Base-by-base conservation (phyloP, 345 rosid genomes). In the Geranium brycei region DNA sequence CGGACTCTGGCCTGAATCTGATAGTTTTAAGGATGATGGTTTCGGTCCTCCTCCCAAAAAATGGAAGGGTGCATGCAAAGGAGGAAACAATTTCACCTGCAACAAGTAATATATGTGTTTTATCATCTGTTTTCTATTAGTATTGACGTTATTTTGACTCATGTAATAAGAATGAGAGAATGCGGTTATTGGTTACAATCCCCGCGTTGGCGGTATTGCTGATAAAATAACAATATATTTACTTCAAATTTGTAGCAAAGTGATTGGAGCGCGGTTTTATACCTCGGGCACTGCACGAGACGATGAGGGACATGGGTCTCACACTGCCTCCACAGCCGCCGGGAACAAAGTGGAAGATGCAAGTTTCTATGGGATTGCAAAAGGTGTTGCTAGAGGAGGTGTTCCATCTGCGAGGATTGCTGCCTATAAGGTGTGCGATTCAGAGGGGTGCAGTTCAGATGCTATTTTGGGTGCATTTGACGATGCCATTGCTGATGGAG, bases 311-410 rank as follows among this genome's bases (percentile, higher is more conserved):
- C 91, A 88, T 57, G 90, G 91, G 57, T 59, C 76, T 13, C 96
- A 86, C 66, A 77, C 87, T 3, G 87, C 96, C 2, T 85, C 89
- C 14, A 88, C 74, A 2, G 91, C 87, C 0, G 89, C 87, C 0
- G 96, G 96, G 31, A 82, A 71, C 67, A 53, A 2, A 19, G 79
- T 81, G 30, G 58, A 67, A 13, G 73, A 64, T 60, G 80, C 57
- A 12, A 78, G 75, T 62, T 76, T 82, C 13, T 72, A 64, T 28
- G 84, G 88, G 14, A 15, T 86, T 31, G 88, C 81, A 0, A 5
- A 68, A 13, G 92, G 90, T n/a, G 75, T 74, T 0, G 88, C 83
- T 6, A 77, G 88, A 75, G 92, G 87, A 11, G 88, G 83, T 11
- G 81, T 76, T 61, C 88, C 91, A 4, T 75, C 80, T 12, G 78